Percentiles rank a stretch among this genome's conserved stretches.
Conservation (phyloP, 352 stramenopile species). For the Phytophthora cactorum region DNA sequence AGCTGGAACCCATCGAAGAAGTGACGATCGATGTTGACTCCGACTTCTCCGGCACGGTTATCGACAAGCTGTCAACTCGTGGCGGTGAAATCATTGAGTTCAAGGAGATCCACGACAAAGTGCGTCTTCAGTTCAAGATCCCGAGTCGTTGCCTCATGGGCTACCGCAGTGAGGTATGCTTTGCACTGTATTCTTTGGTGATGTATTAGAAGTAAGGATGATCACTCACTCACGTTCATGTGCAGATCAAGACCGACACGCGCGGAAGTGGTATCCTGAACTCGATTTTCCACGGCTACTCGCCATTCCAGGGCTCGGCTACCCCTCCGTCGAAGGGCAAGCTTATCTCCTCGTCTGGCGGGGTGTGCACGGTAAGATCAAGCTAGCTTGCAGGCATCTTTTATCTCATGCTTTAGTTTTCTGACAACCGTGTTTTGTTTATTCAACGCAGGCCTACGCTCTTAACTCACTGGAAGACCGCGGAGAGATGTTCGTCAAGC, state of each 20-base stretch:
- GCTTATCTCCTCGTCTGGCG: constrained; percentile 79
- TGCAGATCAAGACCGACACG: constrained; percentile 95
- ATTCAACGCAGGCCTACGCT: constrained; percentile 83
- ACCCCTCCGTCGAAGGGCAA: constrained; percentile 86
- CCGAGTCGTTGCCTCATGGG: constrained; percentile 96
- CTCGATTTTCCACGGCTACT: constrained; percentile 97
- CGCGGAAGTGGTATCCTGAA: constrained; percentile 96
- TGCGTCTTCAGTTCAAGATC: constrained; percentile 96
- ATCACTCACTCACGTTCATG: constrained; percentile 14
- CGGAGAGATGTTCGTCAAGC: constrained; percentile 96
- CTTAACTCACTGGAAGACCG: constrained; percentile 93
- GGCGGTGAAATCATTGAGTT: constrained; percentile 94
- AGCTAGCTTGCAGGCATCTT: neutral
- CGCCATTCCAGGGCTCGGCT: constrained; percentile 73
- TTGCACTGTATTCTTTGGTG: neutral
- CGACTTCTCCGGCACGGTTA: constrained; percentile 96
- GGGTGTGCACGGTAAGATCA: constrained; percentile 58
- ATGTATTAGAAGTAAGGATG: neutral
- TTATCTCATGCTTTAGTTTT: neutral
- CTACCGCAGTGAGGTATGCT: constrained; percentile 90
- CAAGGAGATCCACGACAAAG: constrained; percentile 92
- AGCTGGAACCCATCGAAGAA: constrained; percentile 91
- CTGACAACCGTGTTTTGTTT: constrained; percentile 1
- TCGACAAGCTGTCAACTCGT: constrained; percentile 95
- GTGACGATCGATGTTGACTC: constrained; percentile 97